Conservation (phyloP, 2,329 filamentous ascomycete species). For the Trichoderma sp. region DNA sequence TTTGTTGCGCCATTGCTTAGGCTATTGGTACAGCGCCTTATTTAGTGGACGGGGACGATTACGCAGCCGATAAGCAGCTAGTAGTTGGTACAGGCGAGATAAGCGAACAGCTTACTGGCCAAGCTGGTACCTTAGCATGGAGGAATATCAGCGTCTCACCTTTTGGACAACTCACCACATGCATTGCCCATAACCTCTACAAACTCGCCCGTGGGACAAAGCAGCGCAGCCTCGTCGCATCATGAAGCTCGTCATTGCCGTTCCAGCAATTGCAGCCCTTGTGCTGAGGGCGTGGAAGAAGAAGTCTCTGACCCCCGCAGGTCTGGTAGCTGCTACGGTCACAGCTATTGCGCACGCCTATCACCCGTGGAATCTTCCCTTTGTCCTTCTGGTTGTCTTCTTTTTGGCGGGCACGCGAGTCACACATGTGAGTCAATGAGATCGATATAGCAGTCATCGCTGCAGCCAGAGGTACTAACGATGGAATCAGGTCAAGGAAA, state of each 20-base stretch:
- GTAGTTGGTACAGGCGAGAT: neutral
- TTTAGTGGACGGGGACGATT: neutral
- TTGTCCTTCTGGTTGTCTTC: constrained; percentile 77
- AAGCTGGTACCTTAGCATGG: neutral
- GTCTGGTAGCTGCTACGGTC: constrained; percentile 66
- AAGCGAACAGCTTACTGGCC: neutral
- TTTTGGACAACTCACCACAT: neutral
- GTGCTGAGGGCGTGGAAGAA: constrained; percentile 66
- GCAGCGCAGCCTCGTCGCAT: constrained; percentile 18
- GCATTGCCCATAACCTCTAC: neutral
- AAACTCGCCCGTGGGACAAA: neutral
- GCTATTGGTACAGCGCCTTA: neutral
- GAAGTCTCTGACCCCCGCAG: constrained; percentile 74
- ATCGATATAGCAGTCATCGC: neutral
- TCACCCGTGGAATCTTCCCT: constrained; percentile 95
- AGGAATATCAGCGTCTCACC: neutral
- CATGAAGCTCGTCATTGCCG: constrained; percentile 59
- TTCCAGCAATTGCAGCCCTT: constrained; percentile 58
- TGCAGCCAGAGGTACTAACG: constrained; percentile 21
- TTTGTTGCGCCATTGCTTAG: neutral
- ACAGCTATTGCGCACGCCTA: constrained; percentile 79
- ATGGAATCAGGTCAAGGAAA: constrained; percentile 69
- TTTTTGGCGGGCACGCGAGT: constrained; percentile 81
- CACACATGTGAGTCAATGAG: constrained; percentile 62
- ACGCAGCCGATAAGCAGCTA: neutral